Evolutionary conservation across 73 alveolate genomes (phyloP).

Genomic region (Paramecium primaurelia): DNA sequence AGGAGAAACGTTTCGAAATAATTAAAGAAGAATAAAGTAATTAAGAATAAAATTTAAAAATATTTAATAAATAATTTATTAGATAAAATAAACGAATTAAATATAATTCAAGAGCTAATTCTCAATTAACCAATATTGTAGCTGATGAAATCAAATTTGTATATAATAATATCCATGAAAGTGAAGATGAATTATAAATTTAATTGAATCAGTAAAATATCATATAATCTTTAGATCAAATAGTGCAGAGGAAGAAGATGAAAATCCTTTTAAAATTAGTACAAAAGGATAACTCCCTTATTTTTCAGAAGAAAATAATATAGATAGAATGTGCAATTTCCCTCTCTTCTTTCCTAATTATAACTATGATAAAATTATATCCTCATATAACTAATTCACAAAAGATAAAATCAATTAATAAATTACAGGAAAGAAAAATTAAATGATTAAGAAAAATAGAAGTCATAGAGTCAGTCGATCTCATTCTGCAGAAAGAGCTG

Average conservation of each 20-base stretch:
- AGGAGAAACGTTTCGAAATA: not conserved
- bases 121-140: not conserved
- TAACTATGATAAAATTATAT: not conserved
- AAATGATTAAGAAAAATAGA: not conserved
- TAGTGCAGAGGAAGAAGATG: not conserved
- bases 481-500: slow-evolving; percentile 47
- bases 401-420: not conserved
- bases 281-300: not conserved
- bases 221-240: not conserved
- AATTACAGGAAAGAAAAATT: not conserved
- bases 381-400: not conserved
- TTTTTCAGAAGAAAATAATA: not conserved
- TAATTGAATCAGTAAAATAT: not conserved
- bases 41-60: not conserved
- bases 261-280: not conserved
- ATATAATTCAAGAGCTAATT: not conserved
- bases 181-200: not conserved
- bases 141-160: slow-evolving; percentile 18
- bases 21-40: not conserved
- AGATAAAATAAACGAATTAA: not conserved
- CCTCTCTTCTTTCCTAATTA: not conserved
- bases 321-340: not conserved
- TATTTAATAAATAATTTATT: not conserved
- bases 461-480: not conserved
- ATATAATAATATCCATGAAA: not conserved